Evolutionary conservation across 768 basidiomycete species (phyloP).

Genomic region (Leccinellum rugosiceps): DNA sequence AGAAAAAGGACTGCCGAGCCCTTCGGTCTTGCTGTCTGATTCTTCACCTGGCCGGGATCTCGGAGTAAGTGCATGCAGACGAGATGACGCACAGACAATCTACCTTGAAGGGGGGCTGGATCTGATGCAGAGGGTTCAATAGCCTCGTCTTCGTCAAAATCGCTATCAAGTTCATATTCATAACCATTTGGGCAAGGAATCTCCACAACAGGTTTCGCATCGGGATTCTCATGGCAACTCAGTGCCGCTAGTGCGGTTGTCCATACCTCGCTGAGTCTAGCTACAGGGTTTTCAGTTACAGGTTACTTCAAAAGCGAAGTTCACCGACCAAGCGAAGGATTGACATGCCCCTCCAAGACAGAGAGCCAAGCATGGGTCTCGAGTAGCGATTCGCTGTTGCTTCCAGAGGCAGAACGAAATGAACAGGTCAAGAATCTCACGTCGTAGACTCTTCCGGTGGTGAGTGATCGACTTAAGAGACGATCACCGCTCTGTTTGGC

Average conservation of each 20-base stretch:
- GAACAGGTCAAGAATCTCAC: conserved; percentile 17
- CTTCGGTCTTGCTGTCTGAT: neutral
- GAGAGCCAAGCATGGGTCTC: conserved; percentile 17
- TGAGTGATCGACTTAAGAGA: conserved; percentile 12
- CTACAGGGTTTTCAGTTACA: conserved; percentile 9
- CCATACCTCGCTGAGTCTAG: conserved; percentile 10
- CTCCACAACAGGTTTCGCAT: neutral
- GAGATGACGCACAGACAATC: neutral
- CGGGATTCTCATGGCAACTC: neutral
- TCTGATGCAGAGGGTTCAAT: neutral
- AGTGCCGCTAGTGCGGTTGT: neutral
- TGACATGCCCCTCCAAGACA: conserved; percentile 8
- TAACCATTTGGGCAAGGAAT: conserved; percentile 9
- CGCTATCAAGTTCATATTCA: conserved; percentile 25
- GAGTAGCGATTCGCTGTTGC: neutral
- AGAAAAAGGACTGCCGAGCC: conserved; percentile 4
- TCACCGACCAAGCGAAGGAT: conserved; percentile 9
- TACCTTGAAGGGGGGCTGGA: neutral
- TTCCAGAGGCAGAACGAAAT: neutral
- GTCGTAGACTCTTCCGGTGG: conserved; percentile 18
- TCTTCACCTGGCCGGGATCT: conserved; percentile 1
- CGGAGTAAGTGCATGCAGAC: neutral
- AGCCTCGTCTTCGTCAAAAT: conserved; percentile 20
- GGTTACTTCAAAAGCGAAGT: neutral
- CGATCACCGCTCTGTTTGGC: conserved; percentile 4